Evolutionary conservation across 2,329 filamentous ascomycete genomes (phyloP), one percentile per base, ranked within the genome.

Genomic region (Trichoderma brevicompactum): DNA sequence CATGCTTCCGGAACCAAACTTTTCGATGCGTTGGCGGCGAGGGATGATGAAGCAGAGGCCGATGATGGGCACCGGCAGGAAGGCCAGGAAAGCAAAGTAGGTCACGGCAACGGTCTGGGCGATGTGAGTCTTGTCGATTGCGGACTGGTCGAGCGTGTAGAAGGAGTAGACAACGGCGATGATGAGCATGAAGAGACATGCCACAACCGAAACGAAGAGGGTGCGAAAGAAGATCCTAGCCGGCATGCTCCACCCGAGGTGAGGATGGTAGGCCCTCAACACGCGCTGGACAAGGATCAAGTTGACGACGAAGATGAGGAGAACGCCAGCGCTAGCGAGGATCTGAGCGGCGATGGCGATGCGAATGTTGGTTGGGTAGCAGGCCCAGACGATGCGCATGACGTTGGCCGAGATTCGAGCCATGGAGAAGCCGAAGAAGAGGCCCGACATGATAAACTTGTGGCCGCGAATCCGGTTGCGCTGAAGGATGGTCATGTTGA

Each of bases 221-320:
- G 81, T 72, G 67, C 82, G 84, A 75, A 93, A 89, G 32, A 76
- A 64, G 19, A 80, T 68, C 2, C 80, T 81, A 28, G 86, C 80
- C 1, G 77, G 70, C 28, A 77, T 80, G 68, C 85, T 82, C 91
- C 92, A 94, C 65, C 91, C 92, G 38, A 92, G 74, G 2, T 75
- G 73, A 0, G 92, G 91, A 72, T 94, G 90, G 52, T 87, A 85
- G 5, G 90, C 89, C 62, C 92, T 85, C 17, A 95, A 76, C 32
- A 96, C 82, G 52, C 92, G 87, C 76, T 92, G 91, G 0, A 89
- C 79, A 73, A 94, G 91, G 72, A 95, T 79, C 48, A 96, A 78
- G 78, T 96, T 95, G 76, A 92, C 80, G 71, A 94, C 78, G 76
- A 91, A 94, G 32, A 96, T 79, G 7, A 96, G 76, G 40, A 96